phyloP scores from a whole-genome alignment of 75 land plant genomes.

The Chamaecyparis obtusa region DNA sequence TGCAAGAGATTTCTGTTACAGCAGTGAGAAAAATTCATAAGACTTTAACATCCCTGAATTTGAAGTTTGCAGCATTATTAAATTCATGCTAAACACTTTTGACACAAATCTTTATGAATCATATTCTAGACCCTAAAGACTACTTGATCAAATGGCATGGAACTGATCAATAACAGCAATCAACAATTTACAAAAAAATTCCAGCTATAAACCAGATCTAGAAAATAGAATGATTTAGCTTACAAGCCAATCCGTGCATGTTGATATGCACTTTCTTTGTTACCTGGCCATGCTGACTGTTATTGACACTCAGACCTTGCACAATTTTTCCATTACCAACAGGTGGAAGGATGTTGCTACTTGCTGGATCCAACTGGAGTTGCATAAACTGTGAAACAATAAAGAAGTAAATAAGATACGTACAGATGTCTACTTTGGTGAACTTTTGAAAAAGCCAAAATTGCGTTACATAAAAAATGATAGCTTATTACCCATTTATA shows the following conservation, averaged over 20 bases:
- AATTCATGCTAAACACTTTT: not conserved
- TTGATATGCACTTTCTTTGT: not conserved
- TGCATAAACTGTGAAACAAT: constrained; percentile 68
- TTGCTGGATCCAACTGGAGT: constrained; percentile 88
- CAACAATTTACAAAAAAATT: not conserved
- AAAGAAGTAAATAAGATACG: not conserved
- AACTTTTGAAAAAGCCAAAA: not conserved
- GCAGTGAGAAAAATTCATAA: not conserved
- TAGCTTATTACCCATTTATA: not conserved
- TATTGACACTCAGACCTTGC: constrained; percentile 66
- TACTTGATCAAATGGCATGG: not conserved
- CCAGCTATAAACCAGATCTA: not conserved
- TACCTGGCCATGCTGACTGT: constrained; percentile 95
- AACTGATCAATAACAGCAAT: not conserved
- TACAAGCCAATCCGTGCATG: not conserved
- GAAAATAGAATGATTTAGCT: not conserved
- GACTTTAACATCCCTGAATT: not conserved
- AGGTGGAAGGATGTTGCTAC: constrained; percentile 65
- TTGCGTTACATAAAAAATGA: not conserved
- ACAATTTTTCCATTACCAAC: constrained; percentile 68
- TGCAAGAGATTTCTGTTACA: constrained; percentile 83
- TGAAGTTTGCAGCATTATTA: not conserved
- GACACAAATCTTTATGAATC: not conserved
- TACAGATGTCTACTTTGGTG: not conserved
- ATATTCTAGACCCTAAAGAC: not conserved